Base-by-base conservation (phyloP, 2,329 filamentous ascomycete species). In the Teratosphaeria pseudoeucalypti region DNA sequence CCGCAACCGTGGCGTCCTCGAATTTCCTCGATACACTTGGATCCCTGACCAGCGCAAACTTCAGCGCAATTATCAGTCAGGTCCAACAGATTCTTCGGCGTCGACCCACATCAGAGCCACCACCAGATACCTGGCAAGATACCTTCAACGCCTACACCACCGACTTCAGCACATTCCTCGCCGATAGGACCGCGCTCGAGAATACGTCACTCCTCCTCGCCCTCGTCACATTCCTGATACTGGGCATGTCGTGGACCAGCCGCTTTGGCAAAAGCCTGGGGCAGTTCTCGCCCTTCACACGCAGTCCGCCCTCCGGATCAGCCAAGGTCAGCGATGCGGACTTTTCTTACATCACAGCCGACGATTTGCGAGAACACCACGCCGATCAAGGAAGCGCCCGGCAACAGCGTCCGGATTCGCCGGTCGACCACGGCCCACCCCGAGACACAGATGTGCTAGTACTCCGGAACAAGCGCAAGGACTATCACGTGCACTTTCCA, bases 331-430 rank as follows among this genome's bases (percentile, higher is more conserved):
- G 84, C 66, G 87, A 90, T 65, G 83, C 86, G 37, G 88, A 92
- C 75, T 92, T 85, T 73, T 87, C 84, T 71, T 92, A 92, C 77
- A 91, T 92, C 70, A 90, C 88, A n/a, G 85, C 85, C 32, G 84
- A 89, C 67, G 88, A 92, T 68, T 73, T 91, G 70, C 61, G 65
- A 71, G 64, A 72, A 72, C 69, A 70, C 69, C 49, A 27, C 43
- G 55, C 54, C 6, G 47, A 47, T 11, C 27, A 32, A 19, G 19
- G 34, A 16, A 32, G 27, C 27, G 14, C 19, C n/a, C 39, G 37
- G 62, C 70, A 65, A 62, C 67, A 73, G 68, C 68, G 73, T n/a
- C 78, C 80, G 62, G 76, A 78, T 60, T 73, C 76, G 32, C 72
- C 73, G 56, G 68, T 72, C 52, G 61, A 71, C 68, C 49, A 75